Percentiles rank a stretch among this genome's conserved stretches.
These are phyloP conservation scores for Leucocoprinus leucothites DNA, from an alignment of 768 basidiomycete species.

Conservation along the genomic window DNA sequence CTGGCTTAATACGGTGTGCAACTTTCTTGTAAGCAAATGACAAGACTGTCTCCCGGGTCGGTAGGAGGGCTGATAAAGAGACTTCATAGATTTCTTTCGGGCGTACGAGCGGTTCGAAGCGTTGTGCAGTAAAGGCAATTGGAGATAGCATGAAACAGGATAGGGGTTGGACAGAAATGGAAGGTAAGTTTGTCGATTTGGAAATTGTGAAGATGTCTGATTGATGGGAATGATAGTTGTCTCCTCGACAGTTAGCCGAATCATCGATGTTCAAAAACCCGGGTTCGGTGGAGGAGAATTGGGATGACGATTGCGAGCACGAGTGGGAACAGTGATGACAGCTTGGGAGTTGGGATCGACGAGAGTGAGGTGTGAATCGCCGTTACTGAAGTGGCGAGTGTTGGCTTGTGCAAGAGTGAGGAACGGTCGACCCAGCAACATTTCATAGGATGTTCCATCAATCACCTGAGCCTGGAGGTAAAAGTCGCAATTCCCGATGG, in stretches of 20 bases:
- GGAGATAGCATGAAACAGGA: neutral
- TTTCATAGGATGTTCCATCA: constrained; percentile 18
- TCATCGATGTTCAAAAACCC: constrained; percentile 15
- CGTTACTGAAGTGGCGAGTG: constrained; percentile 8
- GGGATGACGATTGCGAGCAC: neutral
- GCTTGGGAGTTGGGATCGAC: constrained; percentile 16
- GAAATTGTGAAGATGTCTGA: neutral
- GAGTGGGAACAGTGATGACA: constrained; percentile 12
- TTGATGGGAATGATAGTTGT: neutral
- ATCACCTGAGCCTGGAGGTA: constrained; percentile 22
- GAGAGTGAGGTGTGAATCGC: constrained; percentile 9
- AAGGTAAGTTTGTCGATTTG: neutral
- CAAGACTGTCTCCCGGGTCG: neutral
- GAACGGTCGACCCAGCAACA: constrained; percentile 21
- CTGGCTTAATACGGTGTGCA: constrained; percentile 26
- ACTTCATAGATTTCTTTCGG: constrained; percentile 1
- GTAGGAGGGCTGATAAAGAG: neutral
- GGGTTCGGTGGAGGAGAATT: neutral
- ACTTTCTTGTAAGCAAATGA: constrained; percentile 30
- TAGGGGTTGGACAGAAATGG: neutral
- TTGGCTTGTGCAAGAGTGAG: constrained; percentile 12
- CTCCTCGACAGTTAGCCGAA: constrained; percentile 11
- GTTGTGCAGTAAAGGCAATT: neutral
- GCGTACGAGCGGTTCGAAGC: neutral
- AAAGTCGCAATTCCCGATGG: constrained; percentile 14